Conservation (phyloP, 345 rosid genomes). For the Gossypium longicalyx region DNA sequence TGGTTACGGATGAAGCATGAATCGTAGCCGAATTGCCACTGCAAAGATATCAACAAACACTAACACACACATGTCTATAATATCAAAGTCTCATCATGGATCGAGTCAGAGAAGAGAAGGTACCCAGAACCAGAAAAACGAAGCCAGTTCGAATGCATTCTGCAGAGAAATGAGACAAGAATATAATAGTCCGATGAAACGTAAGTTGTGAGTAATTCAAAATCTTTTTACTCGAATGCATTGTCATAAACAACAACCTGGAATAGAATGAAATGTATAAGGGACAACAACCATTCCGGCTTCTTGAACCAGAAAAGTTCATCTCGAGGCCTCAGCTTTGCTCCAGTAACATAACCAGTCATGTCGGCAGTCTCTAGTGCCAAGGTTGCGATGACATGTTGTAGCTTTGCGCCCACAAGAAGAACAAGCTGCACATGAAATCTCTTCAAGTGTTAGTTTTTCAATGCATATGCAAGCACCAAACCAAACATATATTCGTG, state of each 20-base stretch:
- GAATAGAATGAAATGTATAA: constrained; percentile 85
- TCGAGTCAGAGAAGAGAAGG: constrained; percentile 29
- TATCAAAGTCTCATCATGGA: background rate
- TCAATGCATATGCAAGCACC: background rate
- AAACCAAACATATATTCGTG: background rate
- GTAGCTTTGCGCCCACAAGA: constrained; percentile 78
- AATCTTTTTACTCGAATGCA: background rate
- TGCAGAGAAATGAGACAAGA: constrained; percentile 29
- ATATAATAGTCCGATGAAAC: background rate
- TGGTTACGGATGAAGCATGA: constrained; percentile 89
- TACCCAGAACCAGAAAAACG: constrained; percentile 99
- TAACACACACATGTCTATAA: constrained; percentile 8
- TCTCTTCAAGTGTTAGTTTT: too few relatives aligned
- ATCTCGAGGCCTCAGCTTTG: constrained; percentile 72
- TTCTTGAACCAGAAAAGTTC: constrained; percentile 96
- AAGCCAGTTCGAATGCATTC: constrained; percentile 95
- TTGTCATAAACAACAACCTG: constrained; percentile 44
- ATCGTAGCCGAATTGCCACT: constrained; percentile 99
- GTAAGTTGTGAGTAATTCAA: background rate
- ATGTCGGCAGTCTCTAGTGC: constrained; percentile 66
- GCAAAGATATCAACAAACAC: constrained; percentile 22
- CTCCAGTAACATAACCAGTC: constrained; percentile 40
- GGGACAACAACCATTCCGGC: constrained; percentile 67
- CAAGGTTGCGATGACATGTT: constrained; percentile 88
- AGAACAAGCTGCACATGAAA: constrained; percentile 55